These are phyloP conservation scores for Rutidosis leptorrhynchoides DNA, from an alignment of 129 eudicot species.

Conservation along the genomic window DNA sequence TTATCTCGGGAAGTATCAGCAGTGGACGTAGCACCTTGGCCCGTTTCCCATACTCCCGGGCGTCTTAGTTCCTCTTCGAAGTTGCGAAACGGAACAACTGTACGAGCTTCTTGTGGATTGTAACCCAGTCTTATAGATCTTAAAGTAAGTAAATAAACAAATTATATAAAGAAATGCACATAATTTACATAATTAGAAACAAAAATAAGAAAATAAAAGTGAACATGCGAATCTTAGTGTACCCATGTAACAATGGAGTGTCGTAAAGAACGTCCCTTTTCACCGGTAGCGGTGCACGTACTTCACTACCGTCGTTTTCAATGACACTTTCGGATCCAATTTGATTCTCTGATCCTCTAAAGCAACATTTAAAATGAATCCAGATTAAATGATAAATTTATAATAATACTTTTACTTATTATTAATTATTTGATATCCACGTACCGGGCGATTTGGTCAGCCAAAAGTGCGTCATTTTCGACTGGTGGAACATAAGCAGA, in stretches of 20 bases:
- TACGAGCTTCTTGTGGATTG: constrained; percentile 53
- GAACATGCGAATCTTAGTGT: constrained; percentile 20
- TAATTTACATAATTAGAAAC: background rate
- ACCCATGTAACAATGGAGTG: constrained; percentile 59
- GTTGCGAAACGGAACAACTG: constrained; percentile 88
- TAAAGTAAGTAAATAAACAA: constrained; percentile 13
- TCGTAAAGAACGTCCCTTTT: constrained; percentile 94
- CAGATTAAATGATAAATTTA: no score
- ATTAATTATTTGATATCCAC: constrained; percentile 9
- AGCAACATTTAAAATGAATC: constrained; percentile 5
- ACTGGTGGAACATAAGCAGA: constrained; percentile 46
- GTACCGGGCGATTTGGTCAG: constrained; percentile 50
- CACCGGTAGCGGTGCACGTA: constrained; percentile 93
- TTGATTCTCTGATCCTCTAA: constrained; percentile 43
- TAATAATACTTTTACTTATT: no score
- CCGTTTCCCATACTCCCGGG: constrained; percentile 78
- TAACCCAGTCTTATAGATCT: constrained; percentile 57
- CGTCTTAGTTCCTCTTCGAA: constrained; percentile 84
- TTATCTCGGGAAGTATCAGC: constrained; percentile 61
- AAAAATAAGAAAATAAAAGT: no score
- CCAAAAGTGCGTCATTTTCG: constrained; percentile 38
- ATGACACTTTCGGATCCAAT: no score
- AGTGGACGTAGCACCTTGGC: constrained; percentile 56
- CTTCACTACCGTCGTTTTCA: constrained; percentile 46
- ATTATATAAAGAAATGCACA: background rate